phyloP scores from a whole-genome alignment of 352 stramenopile species.

The Globisporangium cederbergense region DNA sequence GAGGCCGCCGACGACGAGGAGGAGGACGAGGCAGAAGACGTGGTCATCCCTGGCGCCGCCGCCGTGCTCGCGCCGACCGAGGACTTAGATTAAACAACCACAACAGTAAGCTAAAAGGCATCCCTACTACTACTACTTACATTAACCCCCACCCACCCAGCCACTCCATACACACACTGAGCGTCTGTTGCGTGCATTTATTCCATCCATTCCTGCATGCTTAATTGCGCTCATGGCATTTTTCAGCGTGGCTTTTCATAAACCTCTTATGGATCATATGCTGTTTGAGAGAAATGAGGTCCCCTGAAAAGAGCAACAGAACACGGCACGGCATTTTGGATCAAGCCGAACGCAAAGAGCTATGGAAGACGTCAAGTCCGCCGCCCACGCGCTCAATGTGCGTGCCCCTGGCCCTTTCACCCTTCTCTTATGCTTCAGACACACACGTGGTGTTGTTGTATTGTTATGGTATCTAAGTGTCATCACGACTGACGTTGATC shows the following conservation, averaged over 20 bases:
- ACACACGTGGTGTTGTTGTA: not conserved
- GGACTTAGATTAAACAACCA: conserved; percentile 79
- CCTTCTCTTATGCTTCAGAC: not conserved
- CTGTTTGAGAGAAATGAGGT: conserved; percentile 1
- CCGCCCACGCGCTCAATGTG: conserved; percentile 41
- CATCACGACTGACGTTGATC: not conserved
- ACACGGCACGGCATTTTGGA: conserved; percentile 5
- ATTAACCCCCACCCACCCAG: not conserved
- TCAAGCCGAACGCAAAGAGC: not conserved
- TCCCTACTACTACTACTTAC: conserved; percentile 10
- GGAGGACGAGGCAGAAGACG: conserved; percentile 33
- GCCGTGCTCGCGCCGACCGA: conserved; percentile 42
- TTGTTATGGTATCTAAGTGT: not conserved
- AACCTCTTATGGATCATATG: not conserved
- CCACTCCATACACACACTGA: not conserved
- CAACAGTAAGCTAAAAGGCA: conserved; percentile 4
- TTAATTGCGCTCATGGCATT: not conserved
- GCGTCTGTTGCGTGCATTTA: not conserved
- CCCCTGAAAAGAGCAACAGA: not conserved
- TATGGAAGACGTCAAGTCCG: conserved; percentile 46
- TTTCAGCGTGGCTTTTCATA: not conserved
- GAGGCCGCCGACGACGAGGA: conserved; percentile 61
- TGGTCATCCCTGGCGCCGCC: conserved; percentile 24
- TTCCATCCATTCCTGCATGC: not conserved
- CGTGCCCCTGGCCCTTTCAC: not conserved